Conservation (phyloP, 176 grass and related monocot genomes). For the Dendrocalamus sinicus region DNA sequence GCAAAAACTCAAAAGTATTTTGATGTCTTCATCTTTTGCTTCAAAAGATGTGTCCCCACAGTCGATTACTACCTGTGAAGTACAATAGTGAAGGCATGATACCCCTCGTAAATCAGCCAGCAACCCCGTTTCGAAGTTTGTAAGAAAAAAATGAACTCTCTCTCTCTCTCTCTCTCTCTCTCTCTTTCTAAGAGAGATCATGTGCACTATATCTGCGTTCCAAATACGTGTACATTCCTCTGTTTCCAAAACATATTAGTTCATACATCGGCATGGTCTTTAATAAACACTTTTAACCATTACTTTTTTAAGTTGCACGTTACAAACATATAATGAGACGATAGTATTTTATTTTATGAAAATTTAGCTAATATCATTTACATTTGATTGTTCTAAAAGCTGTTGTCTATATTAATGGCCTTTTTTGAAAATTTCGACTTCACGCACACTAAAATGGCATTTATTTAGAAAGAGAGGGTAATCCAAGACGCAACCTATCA, state of each 20-base stretch:
- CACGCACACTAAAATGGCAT: not conserved
- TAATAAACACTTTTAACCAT: not conserved
- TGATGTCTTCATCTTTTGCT: constrained; percentile 36
- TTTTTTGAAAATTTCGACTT: not conserved
- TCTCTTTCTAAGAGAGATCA: not conserved
- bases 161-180: not conserved
- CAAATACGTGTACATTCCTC: no score
- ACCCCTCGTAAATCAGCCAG: not conserved
- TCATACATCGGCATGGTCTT: not conserved
- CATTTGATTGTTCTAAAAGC: not conserved
- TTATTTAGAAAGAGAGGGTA: not conserved
- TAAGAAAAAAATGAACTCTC: not conserved
- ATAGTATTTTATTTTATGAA: not conserved
- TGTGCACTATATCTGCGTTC: not conserved
- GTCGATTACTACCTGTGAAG: not conserved
- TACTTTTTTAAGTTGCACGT: not conserved
- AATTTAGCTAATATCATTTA: not conserved
- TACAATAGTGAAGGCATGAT: constrained; percentile 12
- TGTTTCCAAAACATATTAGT: not conserved
- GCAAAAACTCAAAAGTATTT: constrained; percentile 47
- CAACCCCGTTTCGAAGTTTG: not conserved
- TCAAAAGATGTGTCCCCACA: constrained; percentile 51
- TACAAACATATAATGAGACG: not conserved
- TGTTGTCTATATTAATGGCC: not conserved
- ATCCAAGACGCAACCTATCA: not conserved